A percentile compares a stretch with the other conserved stretches of the same genome.
Evolutionary conservation across 129 eudicot species (phyloP).

Genomic region (Glebionis coronaria): DNA sequence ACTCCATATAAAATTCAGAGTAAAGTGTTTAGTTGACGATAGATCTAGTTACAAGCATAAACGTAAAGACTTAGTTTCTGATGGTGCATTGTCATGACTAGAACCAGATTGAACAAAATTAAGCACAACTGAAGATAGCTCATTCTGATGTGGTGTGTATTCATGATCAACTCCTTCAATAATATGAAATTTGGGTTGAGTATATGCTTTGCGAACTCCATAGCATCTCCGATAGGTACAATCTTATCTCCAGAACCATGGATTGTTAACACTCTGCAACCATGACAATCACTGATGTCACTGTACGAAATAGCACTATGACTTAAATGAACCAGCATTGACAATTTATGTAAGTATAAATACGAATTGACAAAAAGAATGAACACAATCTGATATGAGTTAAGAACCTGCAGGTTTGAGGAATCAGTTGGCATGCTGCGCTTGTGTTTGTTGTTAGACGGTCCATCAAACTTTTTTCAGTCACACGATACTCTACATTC

Average conservation of each 20-base stretch:
- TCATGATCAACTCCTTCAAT: conserved; percentile 81
- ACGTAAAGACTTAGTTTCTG: conserved; percentile 14
- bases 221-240: conserved; percentile 56
- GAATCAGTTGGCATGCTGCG: conserved; percentile 55
- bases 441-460: conserved; percentile 57
- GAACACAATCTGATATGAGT: background rate
- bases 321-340: background rate
- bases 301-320: too few species aligned
- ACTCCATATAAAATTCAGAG: too few species aligned
- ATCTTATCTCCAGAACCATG: conserved; percentile 69
- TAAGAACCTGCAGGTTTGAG: conserved; percentile 63
- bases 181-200: conserved; percentile 50
- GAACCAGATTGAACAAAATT: conserved; percentile 38
- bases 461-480: conserved; percentile 66
- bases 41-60: conserved; percentile 36
- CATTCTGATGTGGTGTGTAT: conserved; percentile 55
- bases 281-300: background rate
- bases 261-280: conserved; percentile 62
- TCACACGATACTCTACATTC: conserved; percentile 63
- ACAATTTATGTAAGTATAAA: background rate
- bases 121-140: conserved; percentile 49
- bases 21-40: too few species aligned
- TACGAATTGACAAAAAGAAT: background rate
- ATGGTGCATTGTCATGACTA: background rate
- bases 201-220: conserved; percentile 50